Conservation (phyloP, 768 basidiomycete species). For the Cystofilobasidium capitatum region DNA sequence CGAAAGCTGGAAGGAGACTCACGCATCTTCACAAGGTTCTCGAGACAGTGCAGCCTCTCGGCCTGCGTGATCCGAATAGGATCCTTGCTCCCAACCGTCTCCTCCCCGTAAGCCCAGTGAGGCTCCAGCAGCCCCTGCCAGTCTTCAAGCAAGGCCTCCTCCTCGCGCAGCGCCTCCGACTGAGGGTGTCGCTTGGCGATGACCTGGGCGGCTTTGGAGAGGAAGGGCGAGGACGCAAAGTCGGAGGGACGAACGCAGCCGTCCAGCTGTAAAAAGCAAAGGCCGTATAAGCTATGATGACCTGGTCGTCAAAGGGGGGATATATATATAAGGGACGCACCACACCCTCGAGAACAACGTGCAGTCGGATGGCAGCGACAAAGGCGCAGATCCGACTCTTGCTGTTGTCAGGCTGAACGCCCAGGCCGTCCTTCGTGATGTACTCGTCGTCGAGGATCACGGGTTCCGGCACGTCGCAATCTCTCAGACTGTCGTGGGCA, state of each 20-base stretch:
- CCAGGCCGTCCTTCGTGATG: constrained; percentile 60
- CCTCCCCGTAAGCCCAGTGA: constrained; percentile 69
- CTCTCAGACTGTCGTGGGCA: constrained; percentile 46
- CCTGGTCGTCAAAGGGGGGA: too few species aligned
- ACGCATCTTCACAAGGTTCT: constrained; percentile 69
- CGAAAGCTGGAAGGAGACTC: neutral
- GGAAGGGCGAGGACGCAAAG: constrained; percentile 64
- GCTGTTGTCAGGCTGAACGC: constrained; percentile 56
- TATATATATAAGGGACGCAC: too few species aligned
- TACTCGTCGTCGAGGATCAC: constrained; percentile 78
- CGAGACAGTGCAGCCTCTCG: constrained; percentile 72
- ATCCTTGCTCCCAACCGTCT: constrained; percentile 72
- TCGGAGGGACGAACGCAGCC: constrained; percentile 53
- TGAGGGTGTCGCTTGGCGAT: constrained; percentile 48
- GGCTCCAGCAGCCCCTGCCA: constrained; percentile 60
- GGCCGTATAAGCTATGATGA: too few species aligned
- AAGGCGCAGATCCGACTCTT: constrained; percentile 75
- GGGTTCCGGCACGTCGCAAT: constrained; percentile 86
- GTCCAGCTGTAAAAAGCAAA: constrained; percentile 45
- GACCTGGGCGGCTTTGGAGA: constrained; percentile 59
- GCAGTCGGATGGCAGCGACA: constrained; percentile 61
- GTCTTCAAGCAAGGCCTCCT: constrained; percentile 70
- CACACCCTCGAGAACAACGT: constrained; percentile 66
- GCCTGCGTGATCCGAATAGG: constrained; percentile 83
- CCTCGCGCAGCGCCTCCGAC: constrained; percentile 46